Evolutionary conservation across 1,284 basidiomycete species (phyloP), one percentile per base, ranked within the genome.

Genomic region (Rhizoctonia solani): DNA sequence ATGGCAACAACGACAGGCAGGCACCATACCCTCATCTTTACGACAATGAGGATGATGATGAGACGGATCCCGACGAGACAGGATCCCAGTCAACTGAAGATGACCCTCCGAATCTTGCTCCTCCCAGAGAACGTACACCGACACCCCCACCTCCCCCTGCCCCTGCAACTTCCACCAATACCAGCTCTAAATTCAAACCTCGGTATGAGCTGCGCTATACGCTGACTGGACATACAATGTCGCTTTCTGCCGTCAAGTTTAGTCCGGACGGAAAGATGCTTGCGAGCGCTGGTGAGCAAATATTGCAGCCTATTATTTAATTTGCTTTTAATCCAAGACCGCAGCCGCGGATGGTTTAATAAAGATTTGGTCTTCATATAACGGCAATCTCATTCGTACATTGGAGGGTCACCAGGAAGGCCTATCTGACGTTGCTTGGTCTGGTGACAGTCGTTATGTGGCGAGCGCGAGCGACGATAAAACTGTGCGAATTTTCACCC

Each of bases 391-490:
- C 66, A 76, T 92, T 53, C 81, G 83, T 59, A 91, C 90, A 0
- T 79, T 91, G 25, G 78, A 83, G 67, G 88, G 87, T 0, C 90
- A 92, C 73, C 82, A 81, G 9, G 85, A 89, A 76, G 95, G 95
- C 1, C 86, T 97, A 68, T 94, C 92, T 61, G 93, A 96, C 74
- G 78, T 97, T 70, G 88, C 92, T 11, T 94, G 94, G 87, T 93
- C 93, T 0, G 80, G 80, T 44, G 90, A 95, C 74, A 87, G 87
- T 25, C 83, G 89, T 68, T 90, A 87, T 74, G 76, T 98, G 41
- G 92, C 93, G 0, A 92, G 91, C 50, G 94, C 92, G 1, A 95
- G 92, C 2, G 95, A 98, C 75, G 95, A 97, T 77, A 89, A 89
- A 71, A 88, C 88, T 0, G 84, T 95, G 55, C 83, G 87, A 42